Evolutionary conservation across 768 basidiomycete genomes (phyloP).

Genomic region (Phanerodontia chrysosporium): DNA sequence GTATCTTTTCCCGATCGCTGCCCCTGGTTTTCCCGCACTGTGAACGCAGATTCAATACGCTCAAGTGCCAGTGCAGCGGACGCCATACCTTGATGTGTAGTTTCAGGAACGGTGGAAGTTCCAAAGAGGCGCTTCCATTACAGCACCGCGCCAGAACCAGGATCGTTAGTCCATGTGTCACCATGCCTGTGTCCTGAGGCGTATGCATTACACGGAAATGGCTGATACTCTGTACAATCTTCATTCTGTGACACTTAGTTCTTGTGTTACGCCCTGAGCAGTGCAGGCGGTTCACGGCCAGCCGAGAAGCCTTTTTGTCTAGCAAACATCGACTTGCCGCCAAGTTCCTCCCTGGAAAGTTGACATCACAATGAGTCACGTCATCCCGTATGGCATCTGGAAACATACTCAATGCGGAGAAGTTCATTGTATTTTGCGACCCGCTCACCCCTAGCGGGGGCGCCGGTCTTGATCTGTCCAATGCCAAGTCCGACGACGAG

Average conservation of each 20-base stretch:
- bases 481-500: conserved; percentile 88
- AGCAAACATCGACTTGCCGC: conserved; percentile 62
- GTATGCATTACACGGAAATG: too few species aligned
- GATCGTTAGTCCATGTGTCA: too few species aligned
- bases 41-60: too few species aligned
- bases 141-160: too few species aligned
- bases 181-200: too few species aligned
- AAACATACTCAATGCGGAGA: conserved; percentile 81
- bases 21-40: too few species aligned
- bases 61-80: too few species aligned
- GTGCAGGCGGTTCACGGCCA: conserved; percentile 64
- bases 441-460: conserved; percentile 93
- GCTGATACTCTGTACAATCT: neutral
- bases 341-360: conserved; percentile 69
- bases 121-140: too few species aligned
- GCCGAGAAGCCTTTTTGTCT: conserved; percentile 76
- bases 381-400: neutral
- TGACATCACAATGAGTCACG: conserved; percentile 13
- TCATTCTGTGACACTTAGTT: neutral
- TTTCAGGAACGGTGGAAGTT: too few species aligned
- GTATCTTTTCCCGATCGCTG: too few species aligned
- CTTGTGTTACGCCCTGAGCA: conserved; percentile 47
- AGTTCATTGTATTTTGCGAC: conserved; percentile 91
- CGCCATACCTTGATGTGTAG: too few species aligned
- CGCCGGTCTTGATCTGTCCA: conserved; percentile 98